phyloP scores from a whole-genome alignment of 1,284 basidiomycete genomes.

The Sanghuangporus weigelae region DNA sequence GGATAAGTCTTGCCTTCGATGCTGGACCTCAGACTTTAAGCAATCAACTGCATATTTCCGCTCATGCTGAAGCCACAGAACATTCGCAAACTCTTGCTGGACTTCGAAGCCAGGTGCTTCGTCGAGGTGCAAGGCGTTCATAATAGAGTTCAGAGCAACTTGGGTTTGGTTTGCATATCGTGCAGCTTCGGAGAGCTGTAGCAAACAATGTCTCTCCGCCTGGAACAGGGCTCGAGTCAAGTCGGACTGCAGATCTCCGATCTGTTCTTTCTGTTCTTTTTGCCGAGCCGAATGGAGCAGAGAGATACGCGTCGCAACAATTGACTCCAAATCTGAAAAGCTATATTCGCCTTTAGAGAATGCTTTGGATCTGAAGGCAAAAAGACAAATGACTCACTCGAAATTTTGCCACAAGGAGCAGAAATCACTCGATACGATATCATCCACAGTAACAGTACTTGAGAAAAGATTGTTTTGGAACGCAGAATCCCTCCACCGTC shows the following conservation, averaged over 20 bases:
- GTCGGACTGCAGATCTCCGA: conserved; percentile 63
- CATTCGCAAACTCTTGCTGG: conserved; percentile 81
- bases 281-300: conserved; percentile 67
- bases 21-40: conserved; percentile 46
- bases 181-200: conserved; percentile 73
- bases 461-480: conserved; percentile 34
- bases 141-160: conserved; percentile 82
- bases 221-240: conserved; percentile 48
- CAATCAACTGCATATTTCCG: conserved; percentile 80
- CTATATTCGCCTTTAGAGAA: conserved; percentile 36
- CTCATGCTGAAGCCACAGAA: conserved; percentile 87
- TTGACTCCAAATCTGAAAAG: conserved; percentile 70
- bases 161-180: conserved; percentile 69
- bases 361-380: not conserved
- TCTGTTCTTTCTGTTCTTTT: conserved; percentile 63
- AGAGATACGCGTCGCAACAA: conserved; percentile 80
- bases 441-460: conserved; percentile 30
- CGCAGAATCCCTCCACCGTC: conserved; percentile 43
- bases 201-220: conserved; percentile 67
- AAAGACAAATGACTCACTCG: conserved; percentile 46
- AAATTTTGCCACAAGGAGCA: conserved; percentile 48
- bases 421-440: conserved; percentile 37
- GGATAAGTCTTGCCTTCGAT: conserved; percentile 14
- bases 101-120: conserved; percentile 44
- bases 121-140: conserved; percentile 68